phyloP scores from a whole-genome alignment of 225 moss, liverwort and hornwort genomes.

The Straminergon stramineum region DNA sequence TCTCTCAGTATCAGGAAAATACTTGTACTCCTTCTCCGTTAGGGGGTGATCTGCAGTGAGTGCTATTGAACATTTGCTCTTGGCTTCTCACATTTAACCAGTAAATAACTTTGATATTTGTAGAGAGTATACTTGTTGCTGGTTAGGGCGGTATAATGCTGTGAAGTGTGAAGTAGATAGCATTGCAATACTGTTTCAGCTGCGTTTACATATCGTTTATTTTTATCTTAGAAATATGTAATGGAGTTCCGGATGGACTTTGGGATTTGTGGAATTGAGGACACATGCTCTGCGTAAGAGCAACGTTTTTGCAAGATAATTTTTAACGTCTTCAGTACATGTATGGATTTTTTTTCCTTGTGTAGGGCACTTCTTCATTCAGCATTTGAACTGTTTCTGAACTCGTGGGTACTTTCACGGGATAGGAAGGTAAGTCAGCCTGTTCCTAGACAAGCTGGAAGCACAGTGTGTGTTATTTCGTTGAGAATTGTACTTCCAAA shows the following conservation, averaged over 20 bases:
- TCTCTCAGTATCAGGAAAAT: slow-evolving; percentile 79
- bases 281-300: not conserved
- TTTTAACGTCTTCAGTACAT: not conserved
- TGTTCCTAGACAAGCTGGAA: slow-evolving; percentile 4
- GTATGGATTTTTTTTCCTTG: not conserved
- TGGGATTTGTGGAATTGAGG: not conserved
- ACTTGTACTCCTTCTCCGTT: slow-evolving; percentile 38
- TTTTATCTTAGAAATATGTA: not conserved
- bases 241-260: not conserved
- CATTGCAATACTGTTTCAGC: not conserved
- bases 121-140: not conserved
- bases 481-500: not conserved
- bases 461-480: not conserved
- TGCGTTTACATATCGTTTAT: not conserved
- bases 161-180: no score
- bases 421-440: slow-evolving; percentile 38
- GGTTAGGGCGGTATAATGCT: not conserved
- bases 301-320: not conserved
- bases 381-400: slow-evolving; percentile 84
- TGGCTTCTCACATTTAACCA: not conserved
- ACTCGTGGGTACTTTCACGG: slow-evolving; percentile 82
- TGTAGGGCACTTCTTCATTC: slow-evolving; percentile 91
- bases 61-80: not conserved
- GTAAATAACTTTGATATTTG: not conserved
- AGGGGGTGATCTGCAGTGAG: slow-evolving; percentile 85